A percentile compares a stretch with the other conserved stretches of the same genome.
These are phyloP conservation scores for Kwoniella sp. DNA, from an alignment of 768 basidiomycete species.

Conservation along the genomic window DNA sequence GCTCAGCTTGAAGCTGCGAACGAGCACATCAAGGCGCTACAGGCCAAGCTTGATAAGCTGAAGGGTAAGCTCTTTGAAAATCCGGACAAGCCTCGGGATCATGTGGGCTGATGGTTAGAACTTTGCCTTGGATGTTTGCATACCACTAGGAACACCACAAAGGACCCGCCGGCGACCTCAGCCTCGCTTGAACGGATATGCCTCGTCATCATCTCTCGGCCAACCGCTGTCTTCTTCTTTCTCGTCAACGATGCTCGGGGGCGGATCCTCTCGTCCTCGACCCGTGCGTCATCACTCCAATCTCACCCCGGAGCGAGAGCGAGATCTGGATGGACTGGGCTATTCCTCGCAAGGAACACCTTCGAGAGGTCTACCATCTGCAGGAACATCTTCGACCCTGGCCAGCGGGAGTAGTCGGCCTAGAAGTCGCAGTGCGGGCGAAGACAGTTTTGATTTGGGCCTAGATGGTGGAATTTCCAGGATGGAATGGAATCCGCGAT, in stretches of 20 bases:
- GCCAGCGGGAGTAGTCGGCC: slow-evolving; percentile 8
- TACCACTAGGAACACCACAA: slow-evolving; percentile 32
- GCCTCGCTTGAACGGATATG: slow-evolving; percentile 39
- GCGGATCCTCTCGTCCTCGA: slow-evolving; percentile 19
- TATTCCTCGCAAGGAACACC: slow-evolving; percentile 7
- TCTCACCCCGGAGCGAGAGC: slow-evolving; percentile 37
- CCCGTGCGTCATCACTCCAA: slow-evolving; percentile 29
- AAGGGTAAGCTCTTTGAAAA: slow-evolving; percentile 30
- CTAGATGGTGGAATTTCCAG: slow-evolving; percentile 15
- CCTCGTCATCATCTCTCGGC: slow-evolving; percentile 42
- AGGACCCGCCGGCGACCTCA: slow-evolving; percentile 36
- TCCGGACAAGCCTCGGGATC: background rate
- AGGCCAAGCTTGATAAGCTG: slow-evolving; percentile 62
- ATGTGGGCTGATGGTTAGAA: too few species aligned
- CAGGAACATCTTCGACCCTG: background rate
- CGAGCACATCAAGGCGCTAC: slow-evolving; percentile 70
- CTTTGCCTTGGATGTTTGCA: background rate
- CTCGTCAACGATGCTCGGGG: slow-evolving; percentile 23
- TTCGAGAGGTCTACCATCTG: slow-evolving; percentile 1
- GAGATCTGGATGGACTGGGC: slow-evolving; percentile 9
- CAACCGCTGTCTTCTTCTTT: slow-evolving; percentile 35
- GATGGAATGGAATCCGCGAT: slow-evolving; percentile 5
- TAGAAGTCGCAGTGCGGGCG: slow-evolving; percentile 17
- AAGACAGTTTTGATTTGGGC: slow-evolving; percentile 41
- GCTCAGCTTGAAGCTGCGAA: slow-evolving; percentile 71